Evolutionary conservation across 2,329 filamentous ascomycete genomes (phyloP), one percentile per base, ranked within the genome.

Genomic region (Fusarium staphyleae): DNA sequence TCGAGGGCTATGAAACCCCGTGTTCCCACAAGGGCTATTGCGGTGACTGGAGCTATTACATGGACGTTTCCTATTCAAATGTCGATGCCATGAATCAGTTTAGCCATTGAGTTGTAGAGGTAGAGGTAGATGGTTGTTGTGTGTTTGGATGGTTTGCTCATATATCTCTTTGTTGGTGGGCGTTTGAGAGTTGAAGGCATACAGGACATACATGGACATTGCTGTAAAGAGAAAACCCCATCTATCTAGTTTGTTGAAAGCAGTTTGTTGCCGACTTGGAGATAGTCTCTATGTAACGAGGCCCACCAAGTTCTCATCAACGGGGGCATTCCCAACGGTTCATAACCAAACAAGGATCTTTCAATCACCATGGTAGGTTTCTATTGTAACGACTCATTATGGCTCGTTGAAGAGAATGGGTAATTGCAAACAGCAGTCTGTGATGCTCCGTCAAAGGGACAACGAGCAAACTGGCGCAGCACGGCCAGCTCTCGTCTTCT

Each of bases 71-170:
- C 13, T 34, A 30, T 39, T 50, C 37, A 10, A 39, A 48, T 14
- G 33, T 29, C 6, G 50, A 44, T 28, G 22, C 33, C 4, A 53
- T 34, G 16, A 50, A 53, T 24, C 28, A 41, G 6, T 53, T 53
- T 18, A 30, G 13, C 8, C 19, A 14, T 14, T 37, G 35, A 37
- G 18, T 24, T 4, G 22, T 24, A 24, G 22, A 30, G n/a, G 28
- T 4, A n/a, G 28, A 4, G 5, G 13, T 2, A 12, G 5, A 13
- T 10, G 11, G 3, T 30, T 12, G 28, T 4, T 13, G 28, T 30
- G 13, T 12, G 28, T 13, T 30, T 30, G 28, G 13, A 13, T 30
- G 7, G 28, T 13, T 9, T 30, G 5, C 8, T 24, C 22, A 9
- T 24, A 8, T 24, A 24, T 24, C 9, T 24, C 22, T 30, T 12